Base-by-base conservation (phyloP, 768 basidiomycete species). In the Hortiboletus campestris region DNA sequence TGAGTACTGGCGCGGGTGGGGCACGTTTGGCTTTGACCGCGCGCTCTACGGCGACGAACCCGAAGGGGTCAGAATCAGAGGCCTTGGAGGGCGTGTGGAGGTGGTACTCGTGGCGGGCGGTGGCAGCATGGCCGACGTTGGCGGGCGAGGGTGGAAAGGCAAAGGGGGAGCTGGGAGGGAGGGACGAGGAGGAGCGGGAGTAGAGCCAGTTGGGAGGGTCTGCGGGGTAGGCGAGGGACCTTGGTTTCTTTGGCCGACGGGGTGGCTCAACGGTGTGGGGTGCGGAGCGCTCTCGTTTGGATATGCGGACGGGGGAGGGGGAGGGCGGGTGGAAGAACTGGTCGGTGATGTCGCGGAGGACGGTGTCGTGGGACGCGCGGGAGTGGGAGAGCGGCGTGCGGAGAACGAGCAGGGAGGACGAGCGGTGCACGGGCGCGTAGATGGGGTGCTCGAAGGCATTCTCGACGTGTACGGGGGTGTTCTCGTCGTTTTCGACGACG, bases 41-140 rank as follows among this genome's bases (percentile, higher is more conserved):
- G 48, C 73, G 74, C 63, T 84, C 82, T 1, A 81, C 74, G 17
- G 82, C 79, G 32, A 82, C 71, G 57, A 84, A 83, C 0, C 83
- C 83, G 56, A 84, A 84, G 0, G 82, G 83, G 56, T 84, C 83
- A 0, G 80, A 80, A 38, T 67, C 69, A 20, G 67, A 69, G 8
- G 62, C 47, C 4, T 44, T 67, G 41, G 62, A 58, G 6, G 70
- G 68, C 1, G 64, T 59, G 19, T 50, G 58, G 7, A 68, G 55
- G 11, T 51, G 19, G 22, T 72, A 67, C 34, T 67, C 59, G 28
- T 61, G 54, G 7, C 56, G 63, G 14, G 49, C 49, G 6, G 57
- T 51, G 34, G 51, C 51, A 2, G 36, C 45, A 20, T 31, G 53
- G n/a, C n/a, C n/a, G n/a, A n/a, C n/a, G n/a, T n/a, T n/a, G 46